Evolutionary conservation across 768 basidiomycete genomes (phyloP).

Genomic region (Calocybe gangraenosa): DNA sequence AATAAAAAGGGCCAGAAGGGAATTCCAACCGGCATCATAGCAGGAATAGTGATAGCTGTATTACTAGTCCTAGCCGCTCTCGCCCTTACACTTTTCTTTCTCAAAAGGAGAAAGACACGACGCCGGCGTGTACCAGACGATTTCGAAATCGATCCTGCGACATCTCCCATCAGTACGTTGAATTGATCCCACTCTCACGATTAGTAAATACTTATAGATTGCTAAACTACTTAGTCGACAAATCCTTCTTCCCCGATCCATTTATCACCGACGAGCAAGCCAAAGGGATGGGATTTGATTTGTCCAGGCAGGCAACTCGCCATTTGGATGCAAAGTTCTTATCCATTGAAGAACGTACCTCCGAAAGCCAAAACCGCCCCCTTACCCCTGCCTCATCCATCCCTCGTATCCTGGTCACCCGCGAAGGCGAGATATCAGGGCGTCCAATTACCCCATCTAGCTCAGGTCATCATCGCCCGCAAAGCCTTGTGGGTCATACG

Average conservation of each 20-base stretch:
- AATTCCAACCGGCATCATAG: conserved; percentile 10
- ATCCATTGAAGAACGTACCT: conserved; percentile 1
- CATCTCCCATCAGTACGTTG: conserved; percentile 9
- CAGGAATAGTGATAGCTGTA: conserved; percentile 9
- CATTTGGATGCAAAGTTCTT: conserved; percentile 16
- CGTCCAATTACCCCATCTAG: conserved; percentile 6
- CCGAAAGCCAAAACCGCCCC: neutral
- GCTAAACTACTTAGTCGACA: conserved; percentile 6
- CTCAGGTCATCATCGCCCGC: conserved; percentile 2
- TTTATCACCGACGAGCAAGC: conserved; percentile 17
- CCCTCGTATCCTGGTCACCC: conserved; percentile 8
- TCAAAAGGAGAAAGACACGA: conserved; percentile 6
- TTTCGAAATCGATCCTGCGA: conserved; percentile 5
- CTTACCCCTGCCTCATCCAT: neutral
- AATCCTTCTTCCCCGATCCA: conserved; percentile 11
- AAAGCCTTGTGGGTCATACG: conserved; percentile 2
- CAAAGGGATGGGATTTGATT: conserved; percentile 12
- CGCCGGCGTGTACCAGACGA: neutral
- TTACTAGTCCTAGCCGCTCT: conserved; percentile 1
- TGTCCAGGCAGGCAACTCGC: conserved; percentile 13
- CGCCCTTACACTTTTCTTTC: conserved; percentile 3
- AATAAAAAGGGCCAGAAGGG: neutral
- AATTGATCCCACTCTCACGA: no score
- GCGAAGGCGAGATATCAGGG: conserved; percentile 3
- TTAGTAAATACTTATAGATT: no score